A percentile compares a stretch with the other conserved stretches of the same genome.
Evolutionary conservation across 345 rosid species (phyloP).

Genomic region (Litchi chinensis): DNA sequence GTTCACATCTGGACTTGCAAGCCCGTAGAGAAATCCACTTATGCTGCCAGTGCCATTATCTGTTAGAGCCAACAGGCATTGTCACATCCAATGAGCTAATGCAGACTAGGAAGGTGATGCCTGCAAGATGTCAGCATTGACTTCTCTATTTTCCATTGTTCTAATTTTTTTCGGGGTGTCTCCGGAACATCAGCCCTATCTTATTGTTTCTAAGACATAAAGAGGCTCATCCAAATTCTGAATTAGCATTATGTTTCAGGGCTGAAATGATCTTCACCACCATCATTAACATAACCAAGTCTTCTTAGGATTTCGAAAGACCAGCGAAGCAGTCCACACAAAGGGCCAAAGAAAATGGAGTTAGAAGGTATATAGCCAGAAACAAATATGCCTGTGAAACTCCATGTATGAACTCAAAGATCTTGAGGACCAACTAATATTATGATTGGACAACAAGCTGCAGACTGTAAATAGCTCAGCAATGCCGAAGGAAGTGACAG

Average conservation of each 20-base stretch:
- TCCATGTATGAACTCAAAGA: background rate
- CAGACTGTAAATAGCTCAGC: conserved; percentile 8
- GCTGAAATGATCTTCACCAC: background rate
- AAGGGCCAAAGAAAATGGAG: background rate
- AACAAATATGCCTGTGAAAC: background rate
- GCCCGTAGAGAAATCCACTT: background rate
- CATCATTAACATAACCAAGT: background rate
- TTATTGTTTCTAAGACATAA: background rate
- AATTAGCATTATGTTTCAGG: background rate
- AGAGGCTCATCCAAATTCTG: background rate
- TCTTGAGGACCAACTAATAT: conserved; percentile 4
- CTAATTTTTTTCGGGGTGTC: background rate
- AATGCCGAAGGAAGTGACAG: background rate
- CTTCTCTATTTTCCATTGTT: background rate
- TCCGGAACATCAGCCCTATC: background rate
- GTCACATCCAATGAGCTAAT: background rate
- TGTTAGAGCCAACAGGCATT: background rate
- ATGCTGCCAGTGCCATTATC: background rate
- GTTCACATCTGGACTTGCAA: background rate
- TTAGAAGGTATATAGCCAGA: background rate
- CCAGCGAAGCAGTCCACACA: conserved; percentile 1
- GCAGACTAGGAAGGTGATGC: background rate
- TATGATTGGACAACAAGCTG: conserved; percentile 9
- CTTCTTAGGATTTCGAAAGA: background rate
- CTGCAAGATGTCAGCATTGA: background rate